Evolutionary conservation across 768 basidiomycete species (phyloP).

Genomic region (Hygrophorus russula): DNA sequence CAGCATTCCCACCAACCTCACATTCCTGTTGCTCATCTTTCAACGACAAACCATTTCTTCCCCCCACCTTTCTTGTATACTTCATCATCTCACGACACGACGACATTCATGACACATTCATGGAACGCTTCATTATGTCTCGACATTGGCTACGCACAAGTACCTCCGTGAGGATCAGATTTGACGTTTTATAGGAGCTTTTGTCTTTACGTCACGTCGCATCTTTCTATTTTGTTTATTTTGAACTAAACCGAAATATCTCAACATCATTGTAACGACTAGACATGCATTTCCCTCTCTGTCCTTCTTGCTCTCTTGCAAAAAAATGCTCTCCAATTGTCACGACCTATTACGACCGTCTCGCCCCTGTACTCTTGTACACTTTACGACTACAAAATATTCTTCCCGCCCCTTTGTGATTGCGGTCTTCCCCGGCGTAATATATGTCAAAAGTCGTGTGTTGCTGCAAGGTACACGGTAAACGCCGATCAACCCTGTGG

Average conservation of each 20-base stretch:
- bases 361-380: background rate
- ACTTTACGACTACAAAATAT: background rate
- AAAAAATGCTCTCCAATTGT: constrained; percentile 5
- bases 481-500: no score
- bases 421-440: no score
- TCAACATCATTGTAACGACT: constrained; percentile 52
- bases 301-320: constrained; percentile 6
- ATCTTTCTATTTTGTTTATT: constrained; percentile 9
- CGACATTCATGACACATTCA: constrained; percentile 15
- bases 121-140: constrained; percentile 7
- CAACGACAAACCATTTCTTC: constrained; percentile 12
- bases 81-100: constrained; percentile 27
- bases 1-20: background rate
- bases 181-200: constrained; percentile 10
- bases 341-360: constrained; percentile 16
- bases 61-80: constrained; percentile 17
- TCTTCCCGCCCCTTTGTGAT: background rate
- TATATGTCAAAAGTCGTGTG: no score
- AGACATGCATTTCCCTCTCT: constrained; percentile 56
- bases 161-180: background rate
- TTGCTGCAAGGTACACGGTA: no score
- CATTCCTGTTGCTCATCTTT: constrained; percentile 11
- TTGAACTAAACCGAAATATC: constrained; percentile 8
- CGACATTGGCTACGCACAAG: constrained; percentile 14
- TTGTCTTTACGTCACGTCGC: constrained; percentile 2